phyloP scores from a whole-genome alignment of 106 monocot species.

The Allium cepa region DNA sequence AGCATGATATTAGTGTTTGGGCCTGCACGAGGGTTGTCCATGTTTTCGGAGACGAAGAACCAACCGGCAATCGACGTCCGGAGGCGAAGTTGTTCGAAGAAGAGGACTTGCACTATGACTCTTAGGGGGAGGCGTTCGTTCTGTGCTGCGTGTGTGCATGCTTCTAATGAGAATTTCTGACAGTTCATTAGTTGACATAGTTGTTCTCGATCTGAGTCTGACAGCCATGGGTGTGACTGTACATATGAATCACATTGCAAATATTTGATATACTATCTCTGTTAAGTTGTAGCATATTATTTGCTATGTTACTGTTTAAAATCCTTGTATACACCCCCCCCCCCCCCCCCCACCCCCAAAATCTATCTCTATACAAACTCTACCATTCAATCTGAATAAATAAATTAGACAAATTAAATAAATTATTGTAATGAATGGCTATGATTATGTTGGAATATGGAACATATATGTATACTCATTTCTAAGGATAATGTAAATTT shows the following conservation, averaged over 20 bases:
- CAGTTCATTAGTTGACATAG: conserved; percentile 54
- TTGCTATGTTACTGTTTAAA: too few relatives aligned
- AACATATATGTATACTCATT: too few relatives aligned
- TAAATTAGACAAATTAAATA: too few relatives aligned
- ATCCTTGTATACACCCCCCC: too few relatives aligned
- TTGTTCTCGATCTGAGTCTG: conserved; percentile 46
- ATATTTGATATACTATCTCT: too few relatives aligned
- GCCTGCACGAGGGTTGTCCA: conserved; percentile 7
- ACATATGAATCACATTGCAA: neutral
- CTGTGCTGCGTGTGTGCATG: conserved; percentile 58
- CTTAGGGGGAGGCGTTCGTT: conserved; percentile 56
- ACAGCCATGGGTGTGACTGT: conserved; percentile 48
- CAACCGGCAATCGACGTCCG: conserved; percentile 35
- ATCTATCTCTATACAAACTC: too few relatives aligned
- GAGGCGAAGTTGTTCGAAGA: conserved; percentile 54
- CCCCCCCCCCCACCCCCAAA: too few relatives aligned
- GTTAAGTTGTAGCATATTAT: too few relatives aligned
- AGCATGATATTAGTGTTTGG: conserved; percentile 1
- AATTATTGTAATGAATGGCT: too few relatives aligned
- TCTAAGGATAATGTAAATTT: too few relatives aligned
- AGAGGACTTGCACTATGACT: conserved; percentile 54
- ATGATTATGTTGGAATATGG: too few relatives aligned
- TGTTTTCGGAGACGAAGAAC: conserved; percentile 40
- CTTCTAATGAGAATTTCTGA: conserved; percentile 51
- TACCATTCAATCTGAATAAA: too few relatives aligned